Evolutionary conservation across 768 basidiomycete species (phyloP).

Genomic region (Rhodotorula babjevae): DNA sequence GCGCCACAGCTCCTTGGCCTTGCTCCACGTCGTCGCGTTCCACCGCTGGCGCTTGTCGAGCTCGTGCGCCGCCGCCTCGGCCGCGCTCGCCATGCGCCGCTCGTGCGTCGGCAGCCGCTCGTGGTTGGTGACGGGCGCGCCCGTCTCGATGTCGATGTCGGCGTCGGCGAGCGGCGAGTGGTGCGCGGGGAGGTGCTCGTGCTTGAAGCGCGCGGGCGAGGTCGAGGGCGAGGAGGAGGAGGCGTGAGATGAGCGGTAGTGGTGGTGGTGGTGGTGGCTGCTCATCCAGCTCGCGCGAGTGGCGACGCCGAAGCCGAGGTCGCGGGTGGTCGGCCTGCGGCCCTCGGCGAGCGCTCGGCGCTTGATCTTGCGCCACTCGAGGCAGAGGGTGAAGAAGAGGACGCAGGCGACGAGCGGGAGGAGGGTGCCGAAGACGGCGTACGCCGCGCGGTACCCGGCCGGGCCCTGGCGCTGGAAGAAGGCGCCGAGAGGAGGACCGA

Average conservation of each 20-base stretch:
- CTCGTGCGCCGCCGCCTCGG: constrained; percentile 19
- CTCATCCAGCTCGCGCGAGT: constrained; percentile 21
- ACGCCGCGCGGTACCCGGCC: constrained; percentile 39
- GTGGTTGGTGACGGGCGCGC: neutral
- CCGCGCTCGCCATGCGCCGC: neutral
- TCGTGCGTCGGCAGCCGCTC: neutral
- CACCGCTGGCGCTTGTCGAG: constrained; percentile 25
- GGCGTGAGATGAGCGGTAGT: neutral
- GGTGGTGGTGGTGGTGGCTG: neutral
- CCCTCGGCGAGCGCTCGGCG: constrained; percentile 14
- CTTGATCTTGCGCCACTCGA: constrained; percentile 32
- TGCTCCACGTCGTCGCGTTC: constrained; percentile 23
- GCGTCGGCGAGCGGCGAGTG: neutral
- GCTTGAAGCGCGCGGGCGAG: neutral
- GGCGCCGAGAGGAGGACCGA: constrained; percentile 40
- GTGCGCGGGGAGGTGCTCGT: neutral
- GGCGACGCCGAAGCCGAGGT: constrained; percentile 25
- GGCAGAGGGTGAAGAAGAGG: constrained; percentile 24
- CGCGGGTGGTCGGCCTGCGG: constrained; percentile 16
- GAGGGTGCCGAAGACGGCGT: constrained; percentile 40
- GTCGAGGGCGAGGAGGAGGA: neutral
- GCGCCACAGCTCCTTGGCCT: constrained; percentile 29
- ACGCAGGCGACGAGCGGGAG: constrained; percentile 37
- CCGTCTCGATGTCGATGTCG: neutral
- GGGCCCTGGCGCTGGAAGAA: constrained; percentile 37